Percentiles rank a stretch among this genome's conserved stretches.
phyloP scores from a whole-genome alignment of 768 basidiomycete species.

The Gyrodon lividus region DNA sequence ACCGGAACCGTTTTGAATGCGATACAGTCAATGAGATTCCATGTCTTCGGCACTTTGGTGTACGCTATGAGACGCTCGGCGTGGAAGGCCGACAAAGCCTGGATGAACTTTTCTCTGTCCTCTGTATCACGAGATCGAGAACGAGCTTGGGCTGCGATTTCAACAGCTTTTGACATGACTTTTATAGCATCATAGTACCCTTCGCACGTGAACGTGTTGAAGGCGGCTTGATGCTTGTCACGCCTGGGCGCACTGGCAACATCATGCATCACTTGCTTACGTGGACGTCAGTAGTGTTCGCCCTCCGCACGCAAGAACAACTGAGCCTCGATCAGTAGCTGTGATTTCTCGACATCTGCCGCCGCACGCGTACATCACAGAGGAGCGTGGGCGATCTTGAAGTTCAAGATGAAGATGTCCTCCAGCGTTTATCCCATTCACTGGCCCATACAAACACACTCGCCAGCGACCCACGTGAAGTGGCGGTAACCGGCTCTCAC shows the following conservation, averaged over 20 bases:
- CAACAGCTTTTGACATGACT: slow-evolving; percentile 54
- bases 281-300: slow-evolving; percentile 67
- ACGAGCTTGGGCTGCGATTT: slow-evolving; percentile 49
- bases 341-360: slow-evolving; percentile 46
- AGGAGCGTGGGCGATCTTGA: slow-evolving; percentile 50
- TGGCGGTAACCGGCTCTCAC: slow-evolving; percentile 25
- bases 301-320: slow-evolving; percentile 67
- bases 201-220: slow-evolving; percentile 49
- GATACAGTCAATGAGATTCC: slow-evolving; percentile 58
- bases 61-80: slow-evolving; percentile 57
- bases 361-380: slow-evolving; percentile 74
- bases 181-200: slow-evolving; percentile 47
- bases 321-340: slow-evolving; percentile 53
- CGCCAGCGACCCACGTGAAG: background rate
- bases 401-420: slow-evolving; percentile 42
- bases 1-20: slow-evolving; percentile 82
- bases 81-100: slow-evolving; percentile 62
- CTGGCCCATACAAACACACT: slow-evolving; percentile 34
- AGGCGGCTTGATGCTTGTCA: slow-evolving; percentile 60
- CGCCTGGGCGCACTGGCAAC: background rate
- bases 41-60: slow-evolving; percentile 45
- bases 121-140: slow-evolving; percentile 32
- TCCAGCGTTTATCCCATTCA: slow-evolving; percentile 67
- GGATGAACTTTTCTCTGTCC: slow-evolving; percentile 39
- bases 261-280: slow-evolving; percentile 36